Conservation (phyloP, 129 eudicot genomes). For the Dittrichia graveolens region DNA sequence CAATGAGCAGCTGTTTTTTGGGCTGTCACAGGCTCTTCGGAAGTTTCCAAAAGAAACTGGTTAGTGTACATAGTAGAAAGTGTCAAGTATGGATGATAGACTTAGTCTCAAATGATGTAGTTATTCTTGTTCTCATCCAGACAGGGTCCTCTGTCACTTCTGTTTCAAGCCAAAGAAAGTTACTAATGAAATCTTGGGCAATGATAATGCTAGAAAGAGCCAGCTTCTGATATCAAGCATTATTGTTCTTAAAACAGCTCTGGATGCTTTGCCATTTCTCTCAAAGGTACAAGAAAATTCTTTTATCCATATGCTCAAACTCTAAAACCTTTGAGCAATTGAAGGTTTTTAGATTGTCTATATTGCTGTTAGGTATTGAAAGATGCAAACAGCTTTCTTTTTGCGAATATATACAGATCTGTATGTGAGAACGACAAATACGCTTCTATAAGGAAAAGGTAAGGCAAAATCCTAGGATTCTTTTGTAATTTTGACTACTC, state of each 20-base stretch:
- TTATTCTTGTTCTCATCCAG: slow-evolving; percentile 48
- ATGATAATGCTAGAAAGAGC: slow-evolving; percentile 73
- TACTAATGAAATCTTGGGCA: slow-evolving; percentile 65
- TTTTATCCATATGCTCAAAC: background rate
- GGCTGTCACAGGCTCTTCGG: slow-evolving; percentile 90
- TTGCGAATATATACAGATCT: slow-evolving; percentile 76
- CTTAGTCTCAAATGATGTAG: background rate
- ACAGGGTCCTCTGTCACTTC: slow-evolving; percentile 95
- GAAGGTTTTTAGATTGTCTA: slow-evolving; percentile 3
- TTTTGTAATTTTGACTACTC: background rate
- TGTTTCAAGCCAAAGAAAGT: slow-evolving; percentile 96
- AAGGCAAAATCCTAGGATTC: slow-evolving; percentile 45
- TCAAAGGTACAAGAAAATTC: slow-evolving; percentile 58
- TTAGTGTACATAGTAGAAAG: slow-evolving; percentile 26
- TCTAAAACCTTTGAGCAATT: slow-evolving; percentile 15
- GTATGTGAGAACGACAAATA: slow-evolving; percentile 84
- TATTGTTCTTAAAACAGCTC: slow-evolving; percentile 94
- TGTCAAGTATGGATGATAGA: background rate
- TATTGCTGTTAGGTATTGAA: slow-evolving; percentile 65
- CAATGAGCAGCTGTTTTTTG: slow-evolving; percentile 96
- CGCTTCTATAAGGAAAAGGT: slow-evolving; percentile 83
- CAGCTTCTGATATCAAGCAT: slow-evolving; percentile 85
- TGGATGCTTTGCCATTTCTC: slow-evolving; percentile 91
- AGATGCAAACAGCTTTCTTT: slow-evolving; percentile 89
- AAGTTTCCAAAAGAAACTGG: slow-evolving; percentile 99